phyloP scores from a whole-genome alignment of 495 filamentous ascomycete genomes.

The Mycothermus thermophilus region DNA sequence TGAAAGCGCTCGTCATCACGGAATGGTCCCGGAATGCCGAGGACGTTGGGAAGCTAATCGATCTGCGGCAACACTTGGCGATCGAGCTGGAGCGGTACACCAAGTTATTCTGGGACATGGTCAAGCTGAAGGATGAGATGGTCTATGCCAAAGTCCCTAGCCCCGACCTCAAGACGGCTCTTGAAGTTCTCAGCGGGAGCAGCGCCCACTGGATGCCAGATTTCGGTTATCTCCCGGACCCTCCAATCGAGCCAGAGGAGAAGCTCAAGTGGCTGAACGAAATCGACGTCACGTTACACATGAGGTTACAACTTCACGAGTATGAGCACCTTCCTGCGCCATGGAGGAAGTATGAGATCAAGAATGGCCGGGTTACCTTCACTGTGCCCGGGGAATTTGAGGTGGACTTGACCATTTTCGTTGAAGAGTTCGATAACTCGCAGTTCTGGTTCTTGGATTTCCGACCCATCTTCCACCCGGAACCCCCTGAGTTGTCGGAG shows the following conservation, averaged over 20 bases:
- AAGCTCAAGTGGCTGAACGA: conserved; percentile 56
- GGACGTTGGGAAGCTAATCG: conserved; percentile 69
- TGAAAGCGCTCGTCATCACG: conserved; percentile 76
- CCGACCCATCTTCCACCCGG: conserved; percentile 66
- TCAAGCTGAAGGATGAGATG: conserved; percentile 55
- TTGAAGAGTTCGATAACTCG: conserved; percentile 60
- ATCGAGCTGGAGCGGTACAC: conserved; percentile 43
- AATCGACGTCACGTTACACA: conserved; percentile 67
- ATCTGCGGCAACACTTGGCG: conserved; percentile 60
- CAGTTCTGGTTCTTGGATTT: conserved; percentile 93
- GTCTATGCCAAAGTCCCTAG: conserved; percentile 56
- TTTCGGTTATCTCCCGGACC: conserved; percentile 65
- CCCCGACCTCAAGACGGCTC: conserved; percentile 79
- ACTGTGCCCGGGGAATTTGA: conserved; percentile 75
- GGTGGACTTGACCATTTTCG: conserved; percentile 73
- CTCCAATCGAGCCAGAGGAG: conserved; percentile 49
- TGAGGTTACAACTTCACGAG: conserved; percentile 67
- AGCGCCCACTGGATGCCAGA: conserved; percentile 64
- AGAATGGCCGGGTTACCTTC: conserved; percentile 75
- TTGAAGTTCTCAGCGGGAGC: conserved; percentile 67
- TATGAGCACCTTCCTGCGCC: conserved; percentile 58
- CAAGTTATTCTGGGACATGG: conserved; percentile 43
- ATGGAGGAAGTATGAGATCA: conserved; percentile 60
- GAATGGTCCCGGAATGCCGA: conserved; percentile 73
- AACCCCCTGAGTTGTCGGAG: conserved; percentile 42